phyloP scores from a whole-genome alignment of 176 grass and related monocot species.

The Phyllostachys edulis region DNA sequence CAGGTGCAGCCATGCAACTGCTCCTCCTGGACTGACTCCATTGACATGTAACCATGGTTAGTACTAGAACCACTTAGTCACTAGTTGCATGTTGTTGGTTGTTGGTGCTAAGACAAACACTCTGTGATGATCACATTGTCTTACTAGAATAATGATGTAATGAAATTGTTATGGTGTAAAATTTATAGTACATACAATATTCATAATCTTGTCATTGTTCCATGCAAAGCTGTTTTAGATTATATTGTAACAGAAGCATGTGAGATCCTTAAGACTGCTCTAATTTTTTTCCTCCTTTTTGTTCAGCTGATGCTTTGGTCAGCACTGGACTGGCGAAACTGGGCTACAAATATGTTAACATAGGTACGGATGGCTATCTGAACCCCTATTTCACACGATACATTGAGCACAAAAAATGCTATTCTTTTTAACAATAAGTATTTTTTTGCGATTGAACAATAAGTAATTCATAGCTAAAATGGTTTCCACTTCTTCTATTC shows the following conservation, averaged over 20 bases:
- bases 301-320: constrained; percentile 90
- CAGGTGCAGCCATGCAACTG: constrained; percentile 23
- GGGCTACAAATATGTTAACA: constrained; percentile 86
- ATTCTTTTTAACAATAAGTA: background rate
- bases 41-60: background rate
- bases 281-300: background rate
- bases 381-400: background rate
- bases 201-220: background rate
- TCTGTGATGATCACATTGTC: background rate
- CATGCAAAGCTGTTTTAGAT: background rate
- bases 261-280: background rate
- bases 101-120: constrained; percentile 25
- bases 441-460: background rate
- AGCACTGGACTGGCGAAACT: constrained; percentile 67
- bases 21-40: constrained; percentile 33
- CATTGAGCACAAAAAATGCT: background rate
- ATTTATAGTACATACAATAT: background rate
- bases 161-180: background rate
- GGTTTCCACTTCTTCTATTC: constrained; percentile 30
- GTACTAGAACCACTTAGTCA: constrained; percentile 21
- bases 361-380: constrained; percentile 44
- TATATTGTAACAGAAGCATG: background rate
- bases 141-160: background rate
- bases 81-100: background rate
- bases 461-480: constrained; percentile 1